Percentiles rank a stretch among this genome's conserved stretches.
phyloP scores from a whole-genome alignment of 2,329 filamentous ascomycete genomes.

The Microdochium nivale region DNA sequence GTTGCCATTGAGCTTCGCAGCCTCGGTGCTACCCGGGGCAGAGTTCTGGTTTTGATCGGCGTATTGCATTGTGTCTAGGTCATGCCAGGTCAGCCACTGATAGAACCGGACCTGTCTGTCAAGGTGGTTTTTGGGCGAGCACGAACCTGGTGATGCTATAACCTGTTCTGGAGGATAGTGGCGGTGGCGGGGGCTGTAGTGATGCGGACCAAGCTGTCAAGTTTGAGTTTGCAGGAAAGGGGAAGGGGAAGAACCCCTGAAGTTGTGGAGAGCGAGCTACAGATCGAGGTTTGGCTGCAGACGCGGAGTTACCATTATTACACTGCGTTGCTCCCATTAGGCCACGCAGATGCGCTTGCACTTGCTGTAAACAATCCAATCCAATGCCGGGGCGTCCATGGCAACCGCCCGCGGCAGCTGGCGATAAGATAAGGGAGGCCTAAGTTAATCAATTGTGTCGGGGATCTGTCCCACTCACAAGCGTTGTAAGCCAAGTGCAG shows the following conservation, averaged over 20 bases:
- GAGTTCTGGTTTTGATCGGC: slow-evolving; percentile 60
- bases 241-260: no score
- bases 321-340: no score
- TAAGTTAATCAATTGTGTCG: no score
- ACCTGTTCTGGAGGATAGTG: not conserved
- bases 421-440: not conserved
- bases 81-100: not conserved
- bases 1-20: slow-evolving; percentile 50
- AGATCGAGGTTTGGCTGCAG: no score
- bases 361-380: not conserved
- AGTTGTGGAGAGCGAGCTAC: no score
- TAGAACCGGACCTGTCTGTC: not conserved
- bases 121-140: not conserved
- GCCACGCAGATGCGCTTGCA: not conserved
- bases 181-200: not conserved
- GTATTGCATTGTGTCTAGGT: slow-evolving; percentile 36
- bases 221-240: not conserved
- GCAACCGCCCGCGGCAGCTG: not conserved
- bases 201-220: not conserved
- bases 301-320: no score
- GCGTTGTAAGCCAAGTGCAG: not conserved
- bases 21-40: slow-evolving; percentile 51
- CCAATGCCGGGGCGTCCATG: not conserved
- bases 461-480: no score
- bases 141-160: not conserved